A percentile compares a stretch with the other conserved stretches of the same genome.
Evolutionary conservation across 164 flowering plant species (phyloP).

Genomic region (Amborella trichopoda): DNA sequence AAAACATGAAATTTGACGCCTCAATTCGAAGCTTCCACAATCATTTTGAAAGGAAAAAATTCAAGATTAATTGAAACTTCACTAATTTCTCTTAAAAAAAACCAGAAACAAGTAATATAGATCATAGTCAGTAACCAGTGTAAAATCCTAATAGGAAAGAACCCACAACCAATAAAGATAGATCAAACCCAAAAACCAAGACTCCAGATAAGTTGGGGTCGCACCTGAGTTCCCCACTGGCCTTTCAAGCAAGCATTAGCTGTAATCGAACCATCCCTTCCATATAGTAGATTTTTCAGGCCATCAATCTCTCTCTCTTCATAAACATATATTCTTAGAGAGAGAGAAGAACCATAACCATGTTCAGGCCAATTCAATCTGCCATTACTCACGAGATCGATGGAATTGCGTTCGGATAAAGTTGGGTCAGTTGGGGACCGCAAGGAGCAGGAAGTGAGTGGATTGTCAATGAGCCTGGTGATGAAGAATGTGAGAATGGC

Average conservation of each 20-base stretch:
- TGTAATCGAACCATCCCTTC: conserved; percentile 54
- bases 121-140: not conserved
- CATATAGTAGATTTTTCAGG: conserved; percentile 49
- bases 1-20: too few relatives aligned
- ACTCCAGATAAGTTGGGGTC: not conserved
- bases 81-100: not conserved
- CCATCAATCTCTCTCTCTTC: conserved; percentile 82
- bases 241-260: conserved; percentile 57
- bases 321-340: conserved; percentile 78
- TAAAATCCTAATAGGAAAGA: not conserved
- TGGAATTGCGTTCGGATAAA: not conserved
- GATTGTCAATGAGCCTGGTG: conserved; percentile 49
- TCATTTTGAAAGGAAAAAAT: too few relatives aligned
- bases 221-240: conserved; percentile 98
- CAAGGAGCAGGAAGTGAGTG: conserved; percentile 7
- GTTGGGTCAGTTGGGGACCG: not conserved
- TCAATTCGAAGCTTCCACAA: too few relatives aligned
- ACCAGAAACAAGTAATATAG: not conserved
- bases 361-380: conserved; percentile 42
- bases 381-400: conserved; percentile 2
- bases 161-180: not conserved
- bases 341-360: conserved; percentile 51
- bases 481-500: conserved; percentile 58
- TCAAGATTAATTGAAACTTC: too few relatives aligned
- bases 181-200: not conserved